phyloP scores from a whole-genome alignment of 2,329 filamentous ascomycete genomes.

The Fusarium mexicanum region DNA sequence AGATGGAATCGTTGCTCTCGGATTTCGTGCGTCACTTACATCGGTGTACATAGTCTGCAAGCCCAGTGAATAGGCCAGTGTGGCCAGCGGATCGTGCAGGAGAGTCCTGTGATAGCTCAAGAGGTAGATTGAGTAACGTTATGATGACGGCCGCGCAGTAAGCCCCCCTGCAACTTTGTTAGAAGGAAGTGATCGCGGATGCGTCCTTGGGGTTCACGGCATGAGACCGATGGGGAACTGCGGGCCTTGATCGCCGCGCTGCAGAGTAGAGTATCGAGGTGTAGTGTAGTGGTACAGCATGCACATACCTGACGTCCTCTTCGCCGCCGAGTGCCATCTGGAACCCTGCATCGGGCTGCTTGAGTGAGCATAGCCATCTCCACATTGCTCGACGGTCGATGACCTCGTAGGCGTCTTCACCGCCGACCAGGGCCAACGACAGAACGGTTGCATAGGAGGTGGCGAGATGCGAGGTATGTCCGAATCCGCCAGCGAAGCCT shows the following conservation, averaged over 20 bases:
- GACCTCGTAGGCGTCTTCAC: conserved; percentile 75
- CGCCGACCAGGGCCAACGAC: conserved; percentile 80
- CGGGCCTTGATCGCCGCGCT: conserved; percentile 25
- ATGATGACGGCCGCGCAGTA: conserved; percentile 91
- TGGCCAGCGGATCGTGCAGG: conserved; percentile 71
- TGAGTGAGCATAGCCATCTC: conserved; percentile 87
- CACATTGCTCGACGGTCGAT: conserved; percentile 88
- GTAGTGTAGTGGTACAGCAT: conserved; percentile 16
- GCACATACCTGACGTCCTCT: conserved; percentile 83
- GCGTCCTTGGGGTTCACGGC: conserved; percentile 1
- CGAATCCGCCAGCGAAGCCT: conserved; percentile 93
- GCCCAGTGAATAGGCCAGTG: conserved; percentile 72
- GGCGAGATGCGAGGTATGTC: conserved; percentile 88
- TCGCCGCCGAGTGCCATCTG: conserved; percentile 87
- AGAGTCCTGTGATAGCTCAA: conserved; percentile 78
- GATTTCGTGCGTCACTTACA: conserved; percentile 66
- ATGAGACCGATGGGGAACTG: conserved; percentile 17
- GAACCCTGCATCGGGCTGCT: conserved; percentile 91
- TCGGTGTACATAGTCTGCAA: conserved; percentile 81
- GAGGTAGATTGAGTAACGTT: conserved; percentile 82
- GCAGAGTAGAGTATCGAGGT: neutral
- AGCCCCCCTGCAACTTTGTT: conserved; percentile 70
- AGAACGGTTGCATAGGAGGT: conserved; percentile 88
- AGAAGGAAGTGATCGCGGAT: conserved; percentile 7
- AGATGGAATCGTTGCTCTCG: conserved; percentile 17